Conservation (phyloP, 768 basidiomycete species). For the Gloeophyllum trabeum region DNA sequence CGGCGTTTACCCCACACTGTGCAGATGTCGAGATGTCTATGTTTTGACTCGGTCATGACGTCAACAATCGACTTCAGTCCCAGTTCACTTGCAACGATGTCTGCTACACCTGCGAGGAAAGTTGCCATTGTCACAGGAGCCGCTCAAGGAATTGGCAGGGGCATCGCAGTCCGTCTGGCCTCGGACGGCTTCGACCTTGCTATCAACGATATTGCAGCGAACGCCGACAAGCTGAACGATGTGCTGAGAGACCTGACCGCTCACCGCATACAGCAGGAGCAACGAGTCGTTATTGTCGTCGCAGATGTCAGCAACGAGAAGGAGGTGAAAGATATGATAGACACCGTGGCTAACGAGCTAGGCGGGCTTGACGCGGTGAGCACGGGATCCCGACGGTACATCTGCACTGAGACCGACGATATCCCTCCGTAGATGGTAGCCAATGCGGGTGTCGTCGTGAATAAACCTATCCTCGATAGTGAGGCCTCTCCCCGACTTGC, state of each 20-base stretch:
- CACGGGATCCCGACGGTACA: not conserved
- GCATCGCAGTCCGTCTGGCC: conserved; percentile 23
- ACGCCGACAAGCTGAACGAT: not conserved
- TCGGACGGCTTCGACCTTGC: conserved; percentile 23
- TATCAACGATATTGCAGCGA: conserved; percentile 20
- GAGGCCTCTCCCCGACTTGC: not conserved
- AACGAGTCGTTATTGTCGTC: not conserved
- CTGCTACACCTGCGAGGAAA: conserved; percentile 5
- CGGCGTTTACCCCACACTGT: too few relatives aligned
- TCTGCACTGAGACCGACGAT: not conserved
- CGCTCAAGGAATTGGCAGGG: conserved; percentile 21
- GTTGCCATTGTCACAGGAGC: conserved; percentile 19
- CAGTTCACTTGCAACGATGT: too few relatives aligned
- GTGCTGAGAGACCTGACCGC: not conserved
- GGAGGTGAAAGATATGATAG: conserved; percentile 9
- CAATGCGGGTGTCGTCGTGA: conserved; percentile 26
- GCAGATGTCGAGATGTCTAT: too few relatives aligned
- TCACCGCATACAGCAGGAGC: too few relatives aligned
- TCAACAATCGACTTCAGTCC: too few relatives aligned
- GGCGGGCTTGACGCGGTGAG: conserved; percentile 10
- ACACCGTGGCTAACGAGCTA: conserved; percentile 3
- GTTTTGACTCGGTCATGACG: too few relatives aligned
- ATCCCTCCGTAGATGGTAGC: conserved; percentile 25
- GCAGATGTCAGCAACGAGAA: conserved; percentile 9
- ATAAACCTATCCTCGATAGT: not conserved